Conservation (phyloP, 441 rosid species). For the Aleurites moluccanus region DNA sequence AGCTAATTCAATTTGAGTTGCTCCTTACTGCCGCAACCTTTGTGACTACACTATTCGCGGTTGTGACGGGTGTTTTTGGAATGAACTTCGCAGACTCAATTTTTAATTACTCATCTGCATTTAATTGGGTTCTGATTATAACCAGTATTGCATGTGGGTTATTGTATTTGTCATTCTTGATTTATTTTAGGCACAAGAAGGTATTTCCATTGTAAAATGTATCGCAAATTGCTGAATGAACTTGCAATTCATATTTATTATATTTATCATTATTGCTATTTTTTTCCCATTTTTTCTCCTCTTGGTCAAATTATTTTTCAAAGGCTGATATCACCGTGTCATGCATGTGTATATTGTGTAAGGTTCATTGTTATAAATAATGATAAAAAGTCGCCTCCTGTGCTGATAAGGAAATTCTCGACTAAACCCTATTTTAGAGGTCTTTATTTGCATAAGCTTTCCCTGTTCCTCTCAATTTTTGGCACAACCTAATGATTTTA, state of each 20-base stretch:
- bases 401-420: too few species aligned
- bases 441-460: too few species aligned
- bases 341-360: neutral
- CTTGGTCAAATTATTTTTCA: neutral
- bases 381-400: too few species aligned
- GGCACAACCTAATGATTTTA: too few species aligned
- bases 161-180: constrained; percentile 58
- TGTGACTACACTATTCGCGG: constrained; percentile 79
- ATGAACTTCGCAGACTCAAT: constrained; percentile 76
- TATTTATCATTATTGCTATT: too few species aligned
- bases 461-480: too few species aligned
- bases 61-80: constrained; percentile 82
- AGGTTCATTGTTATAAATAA: neutral
- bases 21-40: constrained; percentile 96
- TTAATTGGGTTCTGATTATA: constrained; percentile 70
- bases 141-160: constrained; percentile 58
- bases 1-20: constrained; percentile 87
- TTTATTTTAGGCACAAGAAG: constrained; percentile 80
- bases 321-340: neutral
- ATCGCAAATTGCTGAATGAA: constrained; percentile 8
- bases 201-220: constrained; percentile 63
- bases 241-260: neutral
- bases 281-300: neutral
- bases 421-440: too few species aligned
- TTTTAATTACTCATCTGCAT: constrained; percentile 58